Base-by-base conservation (phyloP, 2,329 filamentous ascomycete species). In the Leptoxyphium fumago region DNA sequence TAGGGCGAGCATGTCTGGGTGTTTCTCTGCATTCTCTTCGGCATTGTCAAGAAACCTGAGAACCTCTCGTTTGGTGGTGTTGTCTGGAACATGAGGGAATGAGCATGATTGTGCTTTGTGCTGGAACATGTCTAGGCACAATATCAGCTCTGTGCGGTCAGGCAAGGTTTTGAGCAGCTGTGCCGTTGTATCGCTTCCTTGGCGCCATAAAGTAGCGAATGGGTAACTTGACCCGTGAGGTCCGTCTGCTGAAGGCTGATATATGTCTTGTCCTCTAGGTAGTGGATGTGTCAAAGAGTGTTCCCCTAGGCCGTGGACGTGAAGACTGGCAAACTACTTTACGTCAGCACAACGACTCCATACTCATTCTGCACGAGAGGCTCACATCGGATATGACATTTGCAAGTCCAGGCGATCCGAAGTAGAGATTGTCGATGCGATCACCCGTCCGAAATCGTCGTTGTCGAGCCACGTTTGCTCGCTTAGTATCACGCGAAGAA, bases 1-100 rank as follows among this genome's bases (percentile, higher is more conserved):
- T 11, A 72, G 52, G 6, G 66, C 69, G 13, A 72, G 61, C 61
- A 69, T 66, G 43, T 71, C 65, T 5, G 69, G 69, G 46, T 62
- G 63, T 40, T 60, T 55, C 28, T 64, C 55, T 1, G 68, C 64
- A 44, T 71, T 71, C 30, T 59, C 58, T 39, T 61, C 55, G 5
- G 58, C 51, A 36, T 69, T 61, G 1, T 58, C 53, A 5, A 72
- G 52, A 43, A 71, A 72, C 1, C 64, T 59, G 38, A 68, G 63
- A 14, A 72, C 59, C 46, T 71, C 69, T 40, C 51, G 58, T 39
- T 51, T 60, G 0, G 65, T 65, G 13, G 68, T 59, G 34, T 69
- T 61, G 15, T 66, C 59, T 1, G 68, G 67, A 2, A 65, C 55
- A 41, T 69, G 63, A 15, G 67, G 68, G 39, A 69, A 70, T 13